Conservation (phyloP, 2,329 filamentous ascomycete species). For the Penicillium janthinellum region DNA sequence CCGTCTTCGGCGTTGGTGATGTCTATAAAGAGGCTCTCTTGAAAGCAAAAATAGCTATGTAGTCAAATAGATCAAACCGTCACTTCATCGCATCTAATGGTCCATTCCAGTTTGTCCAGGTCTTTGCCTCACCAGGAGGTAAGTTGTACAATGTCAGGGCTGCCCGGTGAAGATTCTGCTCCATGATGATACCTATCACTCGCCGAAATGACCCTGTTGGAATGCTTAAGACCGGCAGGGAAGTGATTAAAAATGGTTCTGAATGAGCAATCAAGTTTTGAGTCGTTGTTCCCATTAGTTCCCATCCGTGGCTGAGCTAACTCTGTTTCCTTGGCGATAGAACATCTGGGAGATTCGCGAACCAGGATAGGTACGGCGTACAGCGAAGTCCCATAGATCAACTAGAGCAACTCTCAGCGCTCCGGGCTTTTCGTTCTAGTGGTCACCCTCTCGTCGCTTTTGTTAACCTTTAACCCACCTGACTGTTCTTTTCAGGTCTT, state of each 20-base stretch:
- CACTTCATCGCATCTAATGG: too few relatives aligned
- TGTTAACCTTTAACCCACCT: too few relatives aligned
- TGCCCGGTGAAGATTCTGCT: neutral
- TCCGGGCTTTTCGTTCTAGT: too few relatives aligned
- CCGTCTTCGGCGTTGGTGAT: neutral
- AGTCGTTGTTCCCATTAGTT: neutral
- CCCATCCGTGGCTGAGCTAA: neutral
- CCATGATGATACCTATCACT: conserved; percentile 20
- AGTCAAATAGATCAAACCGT: too few relatives aligned
- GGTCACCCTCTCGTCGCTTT: too few relatives aligned
- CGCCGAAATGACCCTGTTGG: conserved; percentile 16
- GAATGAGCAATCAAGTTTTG: neutral
- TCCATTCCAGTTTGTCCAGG: too few relatives aligned
- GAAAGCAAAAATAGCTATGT: too few relatives aligned
- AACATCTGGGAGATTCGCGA: neutral
- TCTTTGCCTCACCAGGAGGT: neutral
- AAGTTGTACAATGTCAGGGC: neutral
- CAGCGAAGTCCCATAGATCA: too few relatives aligned
- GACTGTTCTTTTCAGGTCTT: too few relatives aligned
- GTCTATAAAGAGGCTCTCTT: neutral
- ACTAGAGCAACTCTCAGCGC: too few relatives aligned
- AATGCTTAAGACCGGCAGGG: conserved; percentile 7
- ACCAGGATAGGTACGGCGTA: too few relatives aligned
- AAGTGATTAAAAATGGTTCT: conserved; percentile 8
- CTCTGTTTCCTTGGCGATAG: neutral